Evolutionary conservation across 1,284 basidiomycete species (phyloP).

Genomic region (Athelia psychrophila): DNA sequence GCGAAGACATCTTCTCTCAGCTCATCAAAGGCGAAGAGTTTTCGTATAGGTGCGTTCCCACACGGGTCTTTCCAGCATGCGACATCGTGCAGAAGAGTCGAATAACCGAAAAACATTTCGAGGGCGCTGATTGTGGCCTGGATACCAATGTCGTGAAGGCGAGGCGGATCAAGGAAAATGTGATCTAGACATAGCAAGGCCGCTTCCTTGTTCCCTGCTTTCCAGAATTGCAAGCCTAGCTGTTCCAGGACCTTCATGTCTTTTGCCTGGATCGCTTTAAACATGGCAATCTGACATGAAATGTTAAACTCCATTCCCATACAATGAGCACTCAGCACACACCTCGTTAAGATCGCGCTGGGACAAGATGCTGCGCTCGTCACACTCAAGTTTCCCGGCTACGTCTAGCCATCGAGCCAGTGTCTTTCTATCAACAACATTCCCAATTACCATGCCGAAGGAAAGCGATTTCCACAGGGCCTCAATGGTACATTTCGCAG

Average conservation of each 20-base stretch:
- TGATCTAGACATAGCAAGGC: constrained; percentile 43
- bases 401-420: too few species aligned
- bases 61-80: constrained; percentile 24
- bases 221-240: constrained; percentile 24
- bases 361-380: constrained; percentile 16
- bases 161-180: constrained; percentile 24
- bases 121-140: constrained; percentile 29
- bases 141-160: constrained; percentile 15
- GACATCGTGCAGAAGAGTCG: constrained; percentile 28
- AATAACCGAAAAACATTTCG: constrained; percentile 33
- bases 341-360: constrained; percentile 24
- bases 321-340: constrained; percentile 4
- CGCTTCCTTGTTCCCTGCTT: constrained; percentile 23
- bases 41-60: constrained; percentile 18
- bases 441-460: constrained; percentile 18
- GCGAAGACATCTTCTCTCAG: constrained; percentile 25
- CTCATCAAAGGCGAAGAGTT: constrained; percentile 36
- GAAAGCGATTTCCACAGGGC: constrained; percentile 30
- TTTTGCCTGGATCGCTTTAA: constrained; percentile 30
- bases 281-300: constrained; percentile 31
- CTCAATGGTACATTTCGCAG: constrained; percentile 22
- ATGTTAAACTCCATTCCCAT: not conserved
- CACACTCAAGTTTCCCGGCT: too few species aligned
- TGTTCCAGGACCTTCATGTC: constrained; percentile 22
- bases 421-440: not conserved